A percentile compares a stretch with the other conserved stretches of the same genome.
phyloP scores from a whole-genome alignment of 1,284 basidiomycete genomes.

The Leccinum subrobustum region DNA sequence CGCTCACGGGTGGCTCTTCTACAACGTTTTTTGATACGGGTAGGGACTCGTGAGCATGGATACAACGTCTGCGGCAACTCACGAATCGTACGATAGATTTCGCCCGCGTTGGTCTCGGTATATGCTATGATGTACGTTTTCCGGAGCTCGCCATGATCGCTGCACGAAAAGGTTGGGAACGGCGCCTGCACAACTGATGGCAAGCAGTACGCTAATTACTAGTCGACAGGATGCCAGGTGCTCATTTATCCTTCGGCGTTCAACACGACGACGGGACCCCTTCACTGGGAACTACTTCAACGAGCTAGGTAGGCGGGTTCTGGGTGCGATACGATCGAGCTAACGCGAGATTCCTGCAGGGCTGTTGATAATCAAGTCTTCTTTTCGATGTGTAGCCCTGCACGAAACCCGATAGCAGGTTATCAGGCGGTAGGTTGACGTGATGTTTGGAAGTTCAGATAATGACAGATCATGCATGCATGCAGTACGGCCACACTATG shows the following conservation, averaged over 20 bases:
- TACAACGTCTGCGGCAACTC: not conserved
- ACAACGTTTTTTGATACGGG: slow-evolving; percentile 90
- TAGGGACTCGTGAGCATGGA: slow-evolving; percentile 27
- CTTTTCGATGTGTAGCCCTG: slow-evolving; percentile 94
- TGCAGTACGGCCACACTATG: slow-evolving; percentile 89
- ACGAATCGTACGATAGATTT: slow-evolving; percentile 52
- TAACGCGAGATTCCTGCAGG: slow-evolving; percentile 40
- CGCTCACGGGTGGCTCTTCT: slow-evolving; percentile 77
- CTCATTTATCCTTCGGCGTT: slow-evolving; percentile 93
- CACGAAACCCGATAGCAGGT: slow-evolving; percentile 75
- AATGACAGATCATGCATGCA: slow-evolving; percentile 1
- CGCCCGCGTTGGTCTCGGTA: slow-evolving; percentile 87
- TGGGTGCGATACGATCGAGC: slow-evolving; percentile 2
- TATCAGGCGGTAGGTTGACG: slow-evolving; percentile 78
- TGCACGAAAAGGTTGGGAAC: slow-evolving; percentile 71
- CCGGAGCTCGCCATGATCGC: slow-evolving; percentile 93
- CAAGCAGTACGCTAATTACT: not conserved
- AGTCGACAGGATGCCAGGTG: slow-evolving; percentile 71
- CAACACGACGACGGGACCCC: slow-evolving; percentile 90
- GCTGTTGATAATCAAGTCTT: slow-evolving; percentile 97
- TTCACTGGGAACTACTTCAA: slow-evolving; percentile 96
- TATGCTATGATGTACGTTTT: slow-evolving; percentile 93
- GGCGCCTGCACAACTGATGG: not conserved
- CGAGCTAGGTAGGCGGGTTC: slow-evolving; percentile 63
- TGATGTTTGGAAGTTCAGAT: not conserved